Evolutionary conservation across 2,329 filamentous ascomycete species (phyloP).

Genomic region (Talaromyces amestolkiae): DNA sequence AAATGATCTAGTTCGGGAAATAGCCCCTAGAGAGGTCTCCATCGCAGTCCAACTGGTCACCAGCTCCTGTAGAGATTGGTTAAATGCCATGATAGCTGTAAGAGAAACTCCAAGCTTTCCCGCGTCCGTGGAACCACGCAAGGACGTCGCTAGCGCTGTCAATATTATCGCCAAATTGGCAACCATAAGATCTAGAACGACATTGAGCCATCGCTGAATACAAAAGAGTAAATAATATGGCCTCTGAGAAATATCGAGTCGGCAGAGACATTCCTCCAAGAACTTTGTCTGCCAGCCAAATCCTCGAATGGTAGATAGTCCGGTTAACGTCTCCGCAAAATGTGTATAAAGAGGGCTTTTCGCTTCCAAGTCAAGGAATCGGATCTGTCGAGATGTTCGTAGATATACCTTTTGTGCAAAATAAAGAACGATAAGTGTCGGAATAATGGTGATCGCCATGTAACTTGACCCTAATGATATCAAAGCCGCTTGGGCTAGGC

Average conservation of each 20-base stretch:
- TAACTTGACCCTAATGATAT: constrained; percentile 50
- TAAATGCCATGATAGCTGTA: constrained; percentile 54
- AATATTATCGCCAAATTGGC: constrained; percentile 49
- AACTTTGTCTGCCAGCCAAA: constrained; percentile 54
- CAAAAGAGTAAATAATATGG: constrained; percentile 58
- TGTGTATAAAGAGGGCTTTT: constrained; percentile 59
- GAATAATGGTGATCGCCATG: constrained; percentile 51
- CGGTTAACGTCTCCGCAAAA: constrained; percentile 57
- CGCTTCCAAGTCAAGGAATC: constrained; percentile 60
- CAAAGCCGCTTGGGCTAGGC: constrained; percentile 48
- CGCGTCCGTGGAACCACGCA: constrained; percentile 43
- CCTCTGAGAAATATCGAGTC: constrained; percentile 53
- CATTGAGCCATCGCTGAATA: constrained; percentile 57
- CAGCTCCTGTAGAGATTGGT: constrained; percentile 49
- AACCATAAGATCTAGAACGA: constrained; percentile 53
- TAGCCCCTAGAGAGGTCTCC: constrained; percentile 58
- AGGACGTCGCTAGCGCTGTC: constrained; percentile 49
- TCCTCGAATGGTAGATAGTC: constrained; percentile 55
- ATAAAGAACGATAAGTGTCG: constrained; percentile 49
- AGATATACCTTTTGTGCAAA: constrained; percentile 58
- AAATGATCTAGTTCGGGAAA: constrained; percentile 33
- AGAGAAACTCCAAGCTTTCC: constrained; percentile 54
- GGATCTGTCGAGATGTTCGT: constrained; percentile 59
- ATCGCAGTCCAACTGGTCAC: constrained; percentile 57
- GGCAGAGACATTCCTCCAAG: not conserved